Conservation (phyloP, 352 stramenopile genomes). For the Phytophthora cactorum region DNA sequence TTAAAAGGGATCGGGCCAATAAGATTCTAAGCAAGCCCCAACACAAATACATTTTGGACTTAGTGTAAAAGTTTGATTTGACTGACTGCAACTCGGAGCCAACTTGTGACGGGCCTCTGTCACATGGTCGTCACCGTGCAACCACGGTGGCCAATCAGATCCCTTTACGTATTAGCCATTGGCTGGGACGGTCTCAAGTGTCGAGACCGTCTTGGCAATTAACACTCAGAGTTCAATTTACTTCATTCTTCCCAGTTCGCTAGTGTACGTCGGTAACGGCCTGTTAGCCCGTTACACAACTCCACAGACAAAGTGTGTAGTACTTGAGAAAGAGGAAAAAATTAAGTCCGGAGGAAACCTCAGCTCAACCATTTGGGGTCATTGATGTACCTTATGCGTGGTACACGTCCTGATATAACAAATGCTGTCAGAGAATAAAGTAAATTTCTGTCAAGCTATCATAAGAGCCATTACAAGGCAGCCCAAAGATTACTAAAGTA, state of each 20-base stretch:
- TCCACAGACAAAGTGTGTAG: neutral
- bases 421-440: neutral
- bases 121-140: too few relatives aligned
- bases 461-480: neutral
- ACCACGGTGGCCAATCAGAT: too few relatives aligned
- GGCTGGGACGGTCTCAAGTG: too few relatives aligned
- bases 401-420: neutral
- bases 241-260: too few relatives aligned
- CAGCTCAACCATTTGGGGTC: slow-evolving; percentile 11
- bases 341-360: slow-evolving; percentile 5
- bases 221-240: too few relatives aligned
- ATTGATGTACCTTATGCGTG: neutral
- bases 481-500: neutral
- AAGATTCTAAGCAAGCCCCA: slow-evolving; percentile 9
- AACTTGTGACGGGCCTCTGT: neutral
- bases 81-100: slow-evolving; percentile 1
- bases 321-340: slow-evolving; percentile 1
- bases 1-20: neutral
- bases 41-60: slow-evolving; percentile 14
- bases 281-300: too few relatives aligned
- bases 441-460: neutral
- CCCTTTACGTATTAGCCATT: too few relatives aligned
- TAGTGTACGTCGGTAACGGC: too few relatives aligned
- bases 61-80: slow-evolving; percentile 12
- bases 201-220: too few relatives aligned